A percentile compares a stretch with the other conserved stretches of the same genome.
Evolutionary conservation across 2,329 filamentous ascomycete species (phyloP).

Genomic region (Arthroderma sp.): DNA sequence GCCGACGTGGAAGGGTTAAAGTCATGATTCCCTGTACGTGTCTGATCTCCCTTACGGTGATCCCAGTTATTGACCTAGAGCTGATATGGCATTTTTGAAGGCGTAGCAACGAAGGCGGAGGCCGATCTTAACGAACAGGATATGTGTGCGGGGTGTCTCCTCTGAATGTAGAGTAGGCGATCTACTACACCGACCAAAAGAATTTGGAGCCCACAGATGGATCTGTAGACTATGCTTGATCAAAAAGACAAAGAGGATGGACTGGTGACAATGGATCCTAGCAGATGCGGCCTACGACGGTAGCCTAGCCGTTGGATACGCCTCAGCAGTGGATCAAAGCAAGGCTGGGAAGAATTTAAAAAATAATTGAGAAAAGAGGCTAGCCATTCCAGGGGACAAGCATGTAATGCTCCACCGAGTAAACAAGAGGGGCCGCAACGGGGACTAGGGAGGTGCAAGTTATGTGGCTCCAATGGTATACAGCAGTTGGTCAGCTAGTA

Average conservation of each 20-base stretch:
- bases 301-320: not conserved
- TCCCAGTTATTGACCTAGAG: not conserved
- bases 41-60: not conserved
- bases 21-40: not conserved
- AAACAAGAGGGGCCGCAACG: slow-evolving; percentile 12
- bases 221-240: no score
- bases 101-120: not conserved
- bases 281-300: not conserved
- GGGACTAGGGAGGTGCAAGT: not conserved
- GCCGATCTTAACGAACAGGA: not conserved
- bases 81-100: not conserved
- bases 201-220: not conserved
- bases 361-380: not conserved
- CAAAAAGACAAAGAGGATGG: not conserved
- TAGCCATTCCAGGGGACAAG: not conserved
- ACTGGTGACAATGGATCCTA: not conserved
- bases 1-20: not conserved
- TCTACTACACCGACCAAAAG: not conserved
- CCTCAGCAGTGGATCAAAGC: not conserved
- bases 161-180: not conserved
- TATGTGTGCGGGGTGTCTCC: not conserved
- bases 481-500: not conserved
- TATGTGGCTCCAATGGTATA: slow-evolving; percentile 15
- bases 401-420: slow-evolving; percentile 5
- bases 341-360: not conserved